phyloP scores from a whole-genome alignment of 495 filamentous ascomycete species.

The Terfezia boudieri region DNA sequence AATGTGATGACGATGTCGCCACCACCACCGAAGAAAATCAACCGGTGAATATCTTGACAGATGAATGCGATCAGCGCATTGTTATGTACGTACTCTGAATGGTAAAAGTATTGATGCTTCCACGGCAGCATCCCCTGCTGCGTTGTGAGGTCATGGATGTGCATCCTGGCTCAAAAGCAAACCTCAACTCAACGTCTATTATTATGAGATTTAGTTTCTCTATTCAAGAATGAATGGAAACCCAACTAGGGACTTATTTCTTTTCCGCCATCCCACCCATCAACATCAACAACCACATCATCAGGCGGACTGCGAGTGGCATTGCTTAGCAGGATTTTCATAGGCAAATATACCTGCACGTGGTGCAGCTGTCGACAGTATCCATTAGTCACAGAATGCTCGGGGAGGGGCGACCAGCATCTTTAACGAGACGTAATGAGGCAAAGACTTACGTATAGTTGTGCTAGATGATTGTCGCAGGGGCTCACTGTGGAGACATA shows the following conservation, averaged over 20 bases:
- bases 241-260: neutral
- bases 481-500: neutral
- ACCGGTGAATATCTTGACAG: too few relatives aligned
- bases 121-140: neutral
- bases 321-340: neutral
- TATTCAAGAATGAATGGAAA: neutral
- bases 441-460: neutral
- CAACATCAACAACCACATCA: neutral
- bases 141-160: neutral
- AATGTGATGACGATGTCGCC: too few relatives aligned
- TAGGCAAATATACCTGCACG: neutral
- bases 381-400: neutral
- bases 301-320: neutral
- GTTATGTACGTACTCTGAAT: too few relatives aligned
- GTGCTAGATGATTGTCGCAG: neutral
- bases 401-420: neutral
- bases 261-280: neutral
- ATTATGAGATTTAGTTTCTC: neutral
- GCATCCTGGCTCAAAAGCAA: neutral
- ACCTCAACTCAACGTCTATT: neutral
- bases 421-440: neutral
- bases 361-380: neutral
- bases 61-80: too few relatives aligned
- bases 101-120: too few relatives aligned
- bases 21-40: too few relatives aligned